Conservation (phyloP, 2,329 filamentous ascomycete genomes). For the Elsinoe perseae region DNA sequence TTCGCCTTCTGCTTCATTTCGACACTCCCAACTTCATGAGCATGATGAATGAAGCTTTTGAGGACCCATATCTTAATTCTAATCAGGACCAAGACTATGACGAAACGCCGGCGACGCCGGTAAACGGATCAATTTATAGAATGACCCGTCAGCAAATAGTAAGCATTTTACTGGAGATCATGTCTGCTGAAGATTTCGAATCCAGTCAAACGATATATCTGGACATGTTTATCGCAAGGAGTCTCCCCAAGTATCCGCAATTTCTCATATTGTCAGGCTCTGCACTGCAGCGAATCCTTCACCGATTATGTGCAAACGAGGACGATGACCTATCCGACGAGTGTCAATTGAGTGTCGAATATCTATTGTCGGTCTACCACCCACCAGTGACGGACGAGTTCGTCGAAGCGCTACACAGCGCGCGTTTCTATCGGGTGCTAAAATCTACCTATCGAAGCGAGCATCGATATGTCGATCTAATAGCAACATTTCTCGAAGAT, state of each 20-base stretch:
- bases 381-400: conserved; percentile 71
- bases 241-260: conserved; percentile 91
- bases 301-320: conserved; percentile 77
- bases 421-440: conserved; percentile 81
- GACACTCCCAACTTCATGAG: conserved; percentile 90
- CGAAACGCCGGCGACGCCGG: conserved; percentile 31
- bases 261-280: conserved; percentile 87
- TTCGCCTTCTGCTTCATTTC: conserved; percentile 76
- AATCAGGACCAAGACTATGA: conserved; percentile 56
- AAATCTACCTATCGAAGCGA: conserved; percentile 81
- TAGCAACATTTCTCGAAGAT: conserved; percentile 81
- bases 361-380: conserved; percentile 86
- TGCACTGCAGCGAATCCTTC: conserved; percentile 70
- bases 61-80: conserved; percentile 87
- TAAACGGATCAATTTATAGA: conserved; percentile 22
- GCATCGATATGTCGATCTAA: conserved; percentile 67
- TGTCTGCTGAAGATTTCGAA: conserved; percentile 69
- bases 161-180: conserved; percentile 82
- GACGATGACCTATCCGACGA: conserved; percentile 76
- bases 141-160: conserved; percentile 81
- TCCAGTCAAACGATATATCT: conserved; percentile 83
- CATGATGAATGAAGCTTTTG: conserved; percentile 92
- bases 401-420: conserved; percentile 68
- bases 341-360: conserved; percentile 94
- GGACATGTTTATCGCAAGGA: conserved; percentile 97